Base-by-base conservation (phyloP, 129 eudicot genomes). In the Helichrysum umbraculigerum region DNA sequence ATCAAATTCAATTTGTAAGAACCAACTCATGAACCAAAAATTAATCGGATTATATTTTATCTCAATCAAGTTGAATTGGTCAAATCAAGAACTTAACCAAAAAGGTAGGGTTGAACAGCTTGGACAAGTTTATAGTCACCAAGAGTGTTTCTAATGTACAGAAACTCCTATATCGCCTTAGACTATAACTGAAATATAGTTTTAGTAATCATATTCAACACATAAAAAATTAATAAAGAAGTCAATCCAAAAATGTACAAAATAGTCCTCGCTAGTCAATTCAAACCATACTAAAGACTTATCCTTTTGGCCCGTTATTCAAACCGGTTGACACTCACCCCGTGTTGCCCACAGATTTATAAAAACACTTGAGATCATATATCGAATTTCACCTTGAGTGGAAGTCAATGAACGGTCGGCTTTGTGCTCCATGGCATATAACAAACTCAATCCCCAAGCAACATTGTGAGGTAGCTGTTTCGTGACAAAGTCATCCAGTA, bases 381-480 rank as follows among this genome's bases (percentile, higher is more conserved):
- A 61, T 15, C 10, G 3, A 10, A 60, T 20, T 42, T 70, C 70
- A 94, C 98, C 98, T 87, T 94, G 98, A 81, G 96, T 94, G 81
- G 98, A 87, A 77, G 92, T 86, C 87, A 80, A 79, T 17, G 98
- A 90, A 70, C 98, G 93, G 80, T 94, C 97, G 58, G 97, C 98
- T 71, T 86, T 84, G 83, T 94, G 98, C 68, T 94, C 98, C 90
- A 94, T 61, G 42, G 98, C 98, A 87, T 94, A 91, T 81, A 94
- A 81, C 89, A 94, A 85, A 84, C 97, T 91, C 88, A 94, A 78
- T 37, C 96, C 98, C 98, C 98, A 94, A 8, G 98, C 91, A 59
- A 94, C 98, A 84, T 94, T 94, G 84, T 94, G 97, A 50, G 98
- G 98, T 33, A 94, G 93, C 78, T 94, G 98, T 83, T 91, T 94